Conservation (phyloP, 1,284 basidiomycete genomes). For the Phellinidium pouzarii region DNA sequence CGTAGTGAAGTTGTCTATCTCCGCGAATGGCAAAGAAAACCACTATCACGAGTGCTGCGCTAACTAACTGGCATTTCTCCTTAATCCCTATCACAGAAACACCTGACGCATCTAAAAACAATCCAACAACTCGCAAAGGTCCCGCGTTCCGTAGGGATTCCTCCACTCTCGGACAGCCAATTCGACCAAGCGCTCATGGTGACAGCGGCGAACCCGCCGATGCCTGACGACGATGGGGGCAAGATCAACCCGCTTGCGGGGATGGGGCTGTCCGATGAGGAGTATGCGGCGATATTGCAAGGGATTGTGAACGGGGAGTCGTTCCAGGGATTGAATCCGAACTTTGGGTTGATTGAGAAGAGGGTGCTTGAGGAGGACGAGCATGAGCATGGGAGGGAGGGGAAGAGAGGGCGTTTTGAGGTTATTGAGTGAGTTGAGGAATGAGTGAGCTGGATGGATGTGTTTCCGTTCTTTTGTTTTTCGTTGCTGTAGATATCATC, state of each 20-base stretch:
- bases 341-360: conserved; percentile 29
- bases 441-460: background rate
- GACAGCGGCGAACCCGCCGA: conserved; percentile 23
- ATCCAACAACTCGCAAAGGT: conserved; percentile 77
- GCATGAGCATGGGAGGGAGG: conserved; percentile 45
- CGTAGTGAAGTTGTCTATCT: too few relatives aligned
- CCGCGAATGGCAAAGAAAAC: too few relatives aligned
- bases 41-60: too few relatives aligned
- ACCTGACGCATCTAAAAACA: conserved; percentile 87
- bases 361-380: conserved; percentile 38
- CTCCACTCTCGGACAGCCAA: conserved; percentile 56
- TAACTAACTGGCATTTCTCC: background rate
- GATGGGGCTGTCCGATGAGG: conserved; percentile 71
- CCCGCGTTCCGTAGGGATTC: conserved; percentile 65
- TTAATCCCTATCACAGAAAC: conserved; percentile 55
- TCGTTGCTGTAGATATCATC: background rate
- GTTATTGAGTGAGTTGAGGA: conserved; percentile 44
- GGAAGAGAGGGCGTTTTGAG: conserved; percentile 66
- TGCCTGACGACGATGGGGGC: conserved; percentile 22
- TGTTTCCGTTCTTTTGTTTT: background rate
- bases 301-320: conserved; percentile 55
- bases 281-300: conserved; percentile 63
- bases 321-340: conserved; percentile 35
- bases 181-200: conserved; percentile 51
- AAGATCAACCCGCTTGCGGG: conserved; percentile 67